phyloP scores from a whole-genome alignment of 495 filamentous ascomycete genomes.

The Talaromyces adpressus region DNA sequence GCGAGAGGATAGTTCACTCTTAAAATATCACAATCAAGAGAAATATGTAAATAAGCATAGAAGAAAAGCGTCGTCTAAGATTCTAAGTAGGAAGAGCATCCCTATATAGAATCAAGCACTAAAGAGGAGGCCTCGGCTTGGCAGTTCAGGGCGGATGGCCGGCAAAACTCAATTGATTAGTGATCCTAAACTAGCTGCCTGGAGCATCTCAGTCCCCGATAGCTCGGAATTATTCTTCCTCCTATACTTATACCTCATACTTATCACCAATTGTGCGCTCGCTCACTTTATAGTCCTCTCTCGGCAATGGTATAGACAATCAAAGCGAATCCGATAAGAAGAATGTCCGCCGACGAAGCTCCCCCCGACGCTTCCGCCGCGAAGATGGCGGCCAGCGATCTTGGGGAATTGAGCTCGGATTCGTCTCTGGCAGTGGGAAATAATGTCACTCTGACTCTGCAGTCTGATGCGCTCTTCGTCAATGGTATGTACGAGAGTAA shows the following conservation, averaged over 20 bases:
- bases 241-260: not conserved
- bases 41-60: not conserved
- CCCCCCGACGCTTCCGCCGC: conserved; percentile 14
- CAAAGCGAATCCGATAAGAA: not conserved
- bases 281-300: not conserved
- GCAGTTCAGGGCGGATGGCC: not conserved
- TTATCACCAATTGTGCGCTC: not conserved
- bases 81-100: no score
- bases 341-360: conserved; percentile 19
- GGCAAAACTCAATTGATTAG: not conserved
- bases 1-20: no score
- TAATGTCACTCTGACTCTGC: conserved; percentile 54
- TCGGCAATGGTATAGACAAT: not conserved
- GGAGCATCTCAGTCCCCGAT: not conserved
- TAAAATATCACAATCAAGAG: no score
- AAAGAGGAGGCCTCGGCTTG: not conserved
- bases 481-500: conserved; percentile 39
- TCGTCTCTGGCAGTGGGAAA: conserved; percentile 34
- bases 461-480: conserved; percentile 57
- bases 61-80: not conserved
- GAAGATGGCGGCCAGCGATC: conserved; percentile 17
- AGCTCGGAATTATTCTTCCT: not conserved
- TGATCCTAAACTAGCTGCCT: not conserved
- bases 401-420: conserved; percentile 38
- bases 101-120: no score